Conservation (phyloP, 305 asterid genomes). For the Rubia peregrina region DNA sequence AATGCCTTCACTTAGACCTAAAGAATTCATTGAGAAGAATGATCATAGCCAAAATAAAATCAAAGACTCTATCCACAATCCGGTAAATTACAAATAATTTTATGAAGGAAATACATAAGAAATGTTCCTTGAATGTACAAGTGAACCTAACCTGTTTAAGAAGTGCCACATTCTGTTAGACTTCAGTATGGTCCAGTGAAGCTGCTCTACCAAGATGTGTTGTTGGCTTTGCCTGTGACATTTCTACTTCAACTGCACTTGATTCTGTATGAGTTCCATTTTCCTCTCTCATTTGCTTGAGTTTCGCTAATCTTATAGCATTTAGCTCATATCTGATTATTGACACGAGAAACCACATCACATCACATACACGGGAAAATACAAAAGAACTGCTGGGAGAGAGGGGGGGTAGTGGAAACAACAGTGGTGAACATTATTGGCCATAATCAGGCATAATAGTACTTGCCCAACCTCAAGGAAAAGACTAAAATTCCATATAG, state of each 20-base stretch:
- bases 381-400: neutral
- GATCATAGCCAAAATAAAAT: neutral
- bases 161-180: constrained; percentile 18
- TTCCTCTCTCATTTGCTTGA: constrained; percentile 41
- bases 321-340: constrained; percentile 63
- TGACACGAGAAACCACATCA: constrained; percentile 21
- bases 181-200: constrained; percentile 31
- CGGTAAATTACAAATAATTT: neutral
- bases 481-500: neutral
- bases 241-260: constrained; percentile 65
- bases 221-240: constrained; percentile 64
- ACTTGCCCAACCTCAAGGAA: neutral
- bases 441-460: neutral
- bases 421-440: neutral
- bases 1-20: neutral
- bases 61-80: neutral
- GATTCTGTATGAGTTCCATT: constrained; percentile 33
- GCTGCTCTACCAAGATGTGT: constrained; percentile 23
- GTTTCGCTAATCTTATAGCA: constrained; percentile 59
- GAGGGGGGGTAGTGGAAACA: neutral
- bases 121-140: neutral
- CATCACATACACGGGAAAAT: neutral
- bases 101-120: neutral
- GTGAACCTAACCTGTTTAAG: constrained; percentile 26
- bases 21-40: neutral